Base-by-base conservation (phyloP, 1,139 yeast genomes). In the Lodderomyces orthopsilosis region DNA sequence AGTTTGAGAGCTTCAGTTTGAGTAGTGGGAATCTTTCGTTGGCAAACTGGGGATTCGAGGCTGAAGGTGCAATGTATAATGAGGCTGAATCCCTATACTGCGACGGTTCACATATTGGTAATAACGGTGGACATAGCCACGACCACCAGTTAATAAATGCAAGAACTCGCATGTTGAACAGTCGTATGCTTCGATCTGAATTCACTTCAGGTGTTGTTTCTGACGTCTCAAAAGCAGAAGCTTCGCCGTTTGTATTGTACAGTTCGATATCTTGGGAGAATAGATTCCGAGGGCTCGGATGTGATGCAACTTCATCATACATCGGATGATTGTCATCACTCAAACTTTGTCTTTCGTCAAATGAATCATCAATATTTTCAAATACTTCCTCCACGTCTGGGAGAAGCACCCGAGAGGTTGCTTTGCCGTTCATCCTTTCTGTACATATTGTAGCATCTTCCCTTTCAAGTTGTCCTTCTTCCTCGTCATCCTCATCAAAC, bases 71-170 rank as follows among this genome's bases (percentile, higher is more conserved):
- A 4, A 14, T 8, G n/a, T 21, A 15, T 14, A 21, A 27, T 4
- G 39, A 10, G 13, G 23, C n/a, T 6, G 19, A 5, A 14, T 14
- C 22, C 6, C 10, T 17, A 6, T 4, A 8, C 7, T 24, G 19
- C 13, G n/a, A 7, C 6, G 18, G 8, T 26, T n/a, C 40, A 23
- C 46, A 42, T 41, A 46, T 42, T 32, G 60, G 57, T 35, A 55
- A 46, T 24, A 55, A 50, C 28, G 57, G 56, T n/a, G 64, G 63
- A n/a, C 51, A 34, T 18, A 61, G 43, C 65, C 64, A 61, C 3
- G 55, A 47, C 41, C 58, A 56, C 58, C 59, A 53, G 38, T 58
- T 53, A 18, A 58, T 34, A 19, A 51, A 27, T 13, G 6, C 3
- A 5, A 27, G 17, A 4, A 6, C n/a, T 24, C n/a, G 9, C 27